Evolutionary conservation across 306 rosid genomes (phyloP), one percentile per base, ranked within the genome.

Genomic region (Arachis stenosperma): DNA sequence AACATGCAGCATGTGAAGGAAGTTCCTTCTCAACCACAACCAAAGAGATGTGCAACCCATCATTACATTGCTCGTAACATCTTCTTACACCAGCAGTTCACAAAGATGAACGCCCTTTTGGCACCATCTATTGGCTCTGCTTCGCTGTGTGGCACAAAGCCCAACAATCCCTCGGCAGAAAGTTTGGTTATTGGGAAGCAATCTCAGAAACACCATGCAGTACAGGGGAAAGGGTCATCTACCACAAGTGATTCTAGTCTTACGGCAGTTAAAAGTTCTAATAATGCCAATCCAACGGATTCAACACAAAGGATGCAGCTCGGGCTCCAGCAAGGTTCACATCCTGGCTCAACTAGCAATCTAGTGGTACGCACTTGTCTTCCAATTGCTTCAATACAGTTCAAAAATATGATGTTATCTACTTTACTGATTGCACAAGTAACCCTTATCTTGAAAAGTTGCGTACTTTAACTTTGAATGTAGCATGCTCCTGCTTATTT

Each of bases 41-140:
- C 82, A 0, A 88, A 83, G 77, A 86, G 83, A 81, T 91, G 92
- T 67, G 81, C 85, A 68, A 91, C 85, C 60, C 97, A 91, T 79
- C 79, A 69, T 57, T 82, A 79, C 83, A 80, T 91, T 73, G 97
- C 97, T 70, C 83, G 82, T 30, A 87, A 83, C 74, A 89, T 91
- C 78, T 73, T 63, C 61, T 80, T 84, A 51, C 91, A 86, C 68
- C 89, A 84, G 75, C 79, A 87, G 57, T 76, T 57, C 78, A 54
- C 81, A 46, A 86, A 75, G 85, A 76, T 17, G 74, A 81, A 17
- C 44, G 50, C 75, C 37, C 57, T 71, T 52, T 65, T 65, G 74
- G 84, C 90, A 0, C 73, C 62, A 9, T 61, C 81, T 27, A 56
- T 71, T 77, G 81, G 68, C 65, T 77, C 87, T 54, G 72, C 75